Conservation (phyloP, 2,329 filamentous ascomycete species). For the Phoma sp. region DNA sequence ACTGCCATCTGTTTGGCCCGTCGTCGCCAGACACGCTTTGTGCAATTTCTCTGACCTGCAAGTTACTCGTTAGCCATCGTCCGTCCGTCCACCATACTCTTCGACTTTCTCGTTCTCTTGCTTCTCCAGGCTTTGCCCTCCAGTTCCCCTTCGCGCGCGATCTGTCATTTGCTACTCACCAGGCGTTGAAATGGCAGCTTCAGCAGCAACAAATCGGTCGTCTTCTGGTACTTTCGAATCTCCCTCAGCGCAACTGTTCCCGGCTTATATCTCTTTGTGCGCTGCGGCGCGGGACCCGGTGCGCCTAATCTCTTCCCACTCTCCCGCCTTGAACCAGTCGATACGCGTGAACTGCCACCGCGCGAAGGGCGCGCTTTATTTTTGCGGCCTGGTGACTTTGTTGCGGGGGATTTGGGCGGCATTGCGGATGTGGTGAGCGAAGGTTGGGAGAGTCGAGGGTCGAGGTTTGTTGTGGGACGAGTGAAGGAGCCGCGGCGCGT, state of each 20-base stretch:
- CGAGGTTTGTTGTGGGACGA: background rate
- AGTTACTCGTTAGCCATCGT: background rate
- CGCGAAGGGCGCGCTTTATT: constrained; percentile 46
- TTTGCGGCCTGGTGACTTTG: constrained; percentile 34
- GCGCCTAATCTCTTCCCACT: constrained; percentile 37
- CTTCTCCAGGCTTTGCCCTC: no score
- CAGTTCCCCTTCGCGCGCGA: background rate
- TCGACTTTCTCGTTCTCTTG: no score
- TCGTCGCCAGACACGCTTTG: constrained; percentile 65
- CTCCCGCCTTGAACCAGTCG: constrained; percentile 23
- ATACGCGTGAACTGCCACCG: constrained; percentile 23
- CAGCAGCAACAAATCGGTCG: constrained; percentile 92
- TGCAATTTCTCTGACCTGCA: constrained; percentile 71
- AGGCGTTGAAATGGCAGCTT: constrained; percentile 98
- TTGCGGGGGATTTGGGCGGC: constrained; percentile 14
- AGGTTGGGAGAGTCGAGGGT: background rate
- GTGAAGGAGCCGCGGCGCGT: constrained; percentile 20
- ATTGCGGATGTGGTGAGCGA: background rate
- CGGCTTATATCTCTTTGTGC: constrained; percentile 55
- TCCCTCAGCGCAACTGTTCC: constrained; percentile 96
- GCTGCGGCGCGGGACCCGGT: constrained; percentile 43
- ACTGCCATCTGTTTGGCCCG: constrained; percentile 84
- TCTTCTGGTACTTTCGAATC: constrained; percentile 98
- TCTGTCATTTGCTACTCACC: constrained; percentile 53
- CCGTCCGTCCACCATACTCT: no score